Percentiles rank a stretch among this genome's conserved stretches.
phyloP scores from a whole-genome alignment of 352 stramenopile species.

The Phytophthora vignae region DNA sequence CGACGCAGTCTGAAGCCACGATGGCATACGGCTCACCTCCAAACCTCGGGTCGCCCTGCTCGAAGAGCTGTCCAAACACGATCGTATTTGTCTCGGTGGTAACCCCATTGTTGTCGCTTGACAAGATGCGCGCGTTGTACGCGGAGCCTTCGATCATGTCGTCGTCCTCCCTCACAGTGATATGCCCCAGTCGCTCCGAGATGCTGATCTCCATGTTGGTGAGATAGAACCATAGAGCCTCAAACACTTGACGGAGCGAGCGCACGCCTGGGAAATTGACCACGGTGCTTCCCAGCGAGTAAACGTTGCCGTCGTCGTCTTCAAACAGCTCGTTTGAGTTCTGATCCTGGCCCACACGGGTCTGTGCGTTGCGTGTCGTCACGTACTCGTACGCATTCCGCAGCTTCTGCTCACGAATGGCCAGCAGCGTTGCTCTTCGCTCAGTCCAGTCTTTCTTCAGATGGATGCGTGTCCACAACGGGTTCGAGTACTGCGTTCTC shows the following conservation, averaged over 20 bases:
- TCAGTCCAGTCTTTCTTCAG: slow-evolving; percentile 26
- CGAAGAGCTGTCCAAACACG: slow-evolving; percentile 34
- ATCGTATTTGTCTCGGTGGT: slow-evolving; percentile 35
- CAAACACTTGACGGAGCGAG: slow-evolving; percentile 45
- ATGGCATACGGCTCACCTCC: slow-evolving; percentile 32
- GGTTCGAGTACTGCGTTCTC: slow-evolving; percentile 26
- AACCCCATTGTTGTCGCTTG: slow-evolving; percentile 18
- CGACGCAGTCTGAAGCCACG: slow-evolving; percentile 38
- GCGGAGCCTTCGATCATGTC: slow-evolving; percentile 27
- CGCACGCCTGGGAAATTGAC: slow-evolving; percentile 36
- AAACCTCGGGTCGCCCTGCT: slow-evolving; percentile 7
- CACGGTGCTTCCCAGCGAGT: slow-evolving; percentile 25
- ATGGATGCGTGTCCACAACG: slow-evolving; percentile 31
- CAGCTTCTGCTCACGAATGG: slow-evolving; percentile 29
- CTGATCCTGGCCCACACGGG: slow-evolving; percentile 13
- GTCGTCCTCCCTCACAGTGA: slow-evolving; percentile 45
- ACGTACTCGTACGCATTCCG: slow-evolving; percentile 36
- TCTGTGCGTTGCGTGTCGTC: slow-evolving; percentile 15
- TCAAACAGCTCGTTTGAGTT: slow-evolving; percentile 35
- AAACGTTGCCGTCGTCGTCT: slow-evolving; percentile 35
- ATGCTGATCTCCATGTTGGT: slow-evolving; percentile 59
- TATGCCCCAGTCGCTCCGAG: slow-evolving; percentile 41
- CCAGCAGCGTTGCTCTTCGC: slow-evolving; percentile 20
- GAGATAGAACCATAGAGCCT: slow-evolving; percentile 46
- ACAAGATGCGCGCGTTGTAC: slow-evolving; percentile 39